Percentiles rank a stretch among this genome's conserved stretches.
Evolutionary conservation across 2,329 filamentous ascomycete species (phyloP).

Genomic region (Phyllosticta capitalensis): DNA sequence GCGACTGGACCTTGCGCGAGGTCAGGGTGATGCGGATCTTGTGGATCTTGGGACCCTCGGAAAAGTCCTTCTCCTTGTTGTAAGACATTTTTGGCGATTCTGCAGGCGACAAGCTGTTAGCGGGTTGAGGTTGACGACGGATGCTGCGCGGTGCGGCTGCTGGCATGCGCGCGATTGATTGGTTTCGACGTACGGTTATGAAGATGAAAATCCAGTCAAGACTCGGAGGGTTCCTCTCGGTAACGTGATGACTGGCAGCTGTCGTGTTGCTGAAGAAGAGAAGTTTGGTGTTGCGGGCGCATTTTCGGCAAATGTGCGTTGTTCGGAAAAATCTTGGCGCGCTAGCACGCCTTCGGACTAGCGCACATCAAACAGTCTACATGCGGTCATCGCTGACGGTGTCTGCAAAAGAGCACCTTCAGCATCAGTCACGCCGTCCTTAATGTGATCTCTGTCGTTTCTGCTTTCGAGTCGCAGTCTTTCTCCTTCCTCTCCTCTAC

Average conservation of each 20-base stretch:
- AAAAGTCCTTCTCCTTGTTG: slow-evolving; percentile 89
- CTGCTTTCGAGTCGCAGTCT: not conserved
- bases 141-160: slow-evolving; percentile 1
- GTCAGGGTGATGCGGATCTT: slow-evolving; percentile 98
- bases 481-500: not conserved
- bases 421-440: not conserved
- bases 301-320: slow-evolving; percentile 14
- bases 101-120: not conserved
- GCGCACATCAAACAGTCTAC: not conserved
- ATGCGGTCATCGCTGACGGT: slow-evolving; percentile 6
- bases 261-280: slow-evolving; percentile 11
- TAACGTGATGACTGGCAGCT: slow-evolving; percentile 45
- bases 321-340: slow-evolving; percentile 29
- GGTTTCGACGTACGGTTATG: slow-evolving; percentile 3
- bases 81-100: slow-evolving; percentile 26
- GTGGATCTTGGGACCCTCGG: slow-evolving; percentile 91
- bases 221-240: slow-evolving; percentile 38
- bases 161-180: slow-evolving; percentile 3
- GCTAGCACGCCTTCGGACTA: slow-evolving; percentile 25
- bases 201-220: slow-evolving; percentile 33
- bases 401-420: not conserved
- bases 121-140: slow-evolving; percentile 6
- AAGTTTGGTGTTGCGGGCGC: slow-evolving; percentile 11
- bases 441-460: not conserved
- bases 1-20: slow-evolving; percentile 84